A percentile compares a stretch with the other conserved stretches of the same genome.
Conservation (phyloP, 2,329 filamentous ascomycete species). For the Thelonectria discophora region DNA sequence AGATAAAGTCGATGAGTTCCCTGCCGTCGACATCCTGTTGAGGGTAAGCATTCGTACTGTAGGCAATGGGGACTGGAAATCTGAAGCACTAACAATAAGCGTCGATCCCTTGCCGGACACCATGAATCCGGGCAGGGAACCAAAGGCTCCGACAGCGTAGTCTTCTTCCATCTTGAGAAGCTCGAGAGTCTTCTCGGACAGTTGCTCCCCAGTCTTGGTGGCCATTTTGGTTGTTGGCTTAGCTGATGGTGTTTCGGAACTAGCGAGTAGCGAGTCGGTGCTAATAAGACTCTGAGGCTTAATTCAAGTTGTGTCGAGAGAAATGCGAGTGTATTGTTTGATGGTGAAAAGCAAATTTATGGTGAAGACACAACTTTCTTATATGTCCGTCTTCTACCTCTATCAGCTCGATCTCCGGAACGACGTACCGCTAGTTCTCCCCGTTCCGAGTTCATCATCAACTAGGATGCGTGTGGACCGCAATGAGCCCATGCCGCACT, state of each 20-base stretch:
- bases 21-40: conserved; percentile 24
- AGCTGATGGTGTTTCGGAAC: neutral
- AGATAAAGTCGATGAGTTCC: conserved; percentile 26
- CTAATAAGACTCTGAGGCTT: neutral
- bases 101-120: conserved; percentile 26
- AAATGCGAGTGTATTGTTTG: neutral
- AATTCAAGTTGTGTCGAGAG: neutral
- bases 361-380: neutral
- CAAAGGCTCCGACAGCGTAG: conserved; percentile 23
- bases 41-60: neutral
- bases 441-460: neutral
- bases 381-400: neutral
- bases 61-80: neutral
- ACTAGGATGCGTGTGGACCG: conserved; percentile 2
- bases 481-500: conserved; percentile 2
- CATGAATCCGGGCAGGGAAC: conserved; percentile 21
- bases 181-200: conserved; percentile 20
- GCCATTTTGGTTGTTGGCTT: conserved; percentile 4
- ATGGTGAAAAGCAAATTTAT: neutral
- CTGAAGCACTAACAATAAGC: conserved; percentile 14
- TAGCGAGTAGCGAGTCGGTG: neutral
- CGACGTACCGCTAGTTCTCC: neutral
- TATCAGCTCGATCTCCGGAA: neutral
- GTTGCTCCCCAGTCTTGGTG: conserved; percentile 18
- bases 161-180: conserved; percentile 24